These are phyloP conservation scores for Cystofilobasidium bisporidii DNA, from an alignment of 768 basidiomycete genomes.

Conservation along the genomic window DNA sequence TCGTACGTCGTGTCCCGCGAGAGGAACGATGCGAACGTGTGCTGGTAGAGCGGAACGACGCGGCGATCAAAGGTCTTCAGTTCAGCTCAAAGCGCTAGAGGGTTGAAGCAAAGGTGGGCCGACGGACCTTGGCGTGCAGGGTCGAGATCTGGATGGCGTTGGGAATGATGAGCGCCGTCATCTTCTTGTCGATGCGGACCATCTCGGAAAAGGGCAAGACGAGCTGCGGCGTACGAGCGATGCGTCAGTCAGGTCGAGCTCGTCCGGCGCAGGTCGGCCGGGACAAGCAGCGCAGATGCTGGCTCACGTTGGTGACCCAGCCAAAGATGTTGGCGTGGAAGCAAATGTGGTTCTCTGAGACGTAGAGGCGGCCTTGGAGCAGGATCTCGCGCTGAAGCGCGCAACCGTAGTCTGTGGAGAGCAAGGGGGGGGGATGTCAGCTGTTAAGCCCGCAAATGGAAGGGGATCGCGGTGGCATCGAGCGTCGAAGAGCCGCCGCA, in stretches of 20 bases:
- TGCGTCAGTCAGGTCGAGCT: no score
- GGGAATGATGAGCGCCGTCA: slow-evolving; percentile 95
- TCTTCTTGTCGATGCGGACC: slow-evolving; percentile 79
- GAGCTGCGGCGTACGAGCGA: slow-evolving; percentile 46
- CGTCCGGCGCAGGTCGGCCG: not conserved
- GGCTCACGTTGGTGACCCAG: slow-evolving; percentile 82
- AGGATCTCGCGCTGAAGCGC: slow-evolving; percentile 92
- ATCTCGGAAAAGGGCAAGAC: slow-evolving; percentile 83
- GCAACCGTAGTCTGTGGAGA: slow-evolving; percentile 81
- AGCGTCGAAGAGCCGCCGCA: no score
- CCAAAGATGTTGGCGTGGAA: slow-evolving; percentile 99
- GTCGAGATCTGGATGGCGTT: slow-evolving; percentile 90
- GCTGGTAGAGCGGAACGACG: no score
- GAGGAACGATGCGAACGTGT: slow-evolving; percentile 93
- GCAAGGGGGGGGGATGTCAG: not conserved
- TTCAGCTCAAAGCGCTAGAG: not conserved
- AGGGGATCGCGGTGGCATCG: no score
- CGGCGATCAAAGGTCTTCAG: not conserved
- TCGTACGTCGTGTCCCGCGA: slow-evolving; percentile 92
- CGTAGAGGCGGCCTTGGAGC: slow-evolving; percentile 89
- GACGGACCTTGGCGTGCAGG: slow-evolving; percentile 45
- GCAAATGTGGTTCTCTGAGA: slow-evolving; percentile 98
- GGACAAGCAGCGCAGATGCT: not conserved
- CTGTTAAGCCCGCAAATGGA: not conserved
- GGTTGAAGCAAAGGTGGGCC: not conserved